Conservation (phyloP, 2,329 filamentous ascomycete genomes). For the Paraconiothyrium brasiliense region DNA sequence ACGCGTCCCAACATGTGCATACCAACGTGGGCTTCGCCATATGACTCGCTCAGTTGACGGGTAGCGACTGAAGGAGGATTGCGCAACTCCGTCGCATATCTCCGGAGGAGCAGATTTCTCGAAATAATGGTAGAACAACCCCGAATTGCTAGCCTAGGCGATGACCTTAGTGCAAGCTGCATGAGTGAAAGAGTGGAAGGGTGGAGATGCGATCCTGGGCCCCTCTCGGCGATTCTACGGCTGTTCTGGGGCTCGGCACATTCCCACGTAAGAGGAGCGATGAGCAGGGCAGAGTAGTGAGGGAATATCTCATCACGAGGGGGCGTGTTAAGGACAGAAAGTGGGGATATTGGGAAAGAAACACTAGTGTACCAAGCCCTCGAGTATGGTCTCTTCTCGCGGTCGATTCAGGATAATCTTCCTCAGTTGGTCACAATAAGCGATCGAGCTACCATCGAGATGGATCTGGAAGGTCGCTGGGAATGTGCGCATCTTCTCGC, state of each 20-base stretch:
- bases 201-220: constrained; percentile 12
- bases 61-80: background rate
- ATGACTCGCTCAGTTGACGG: constrained; percentile 5
- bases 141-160: constrained; percentile 5
- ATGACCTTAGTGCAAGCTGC: constrained; percentile 8
- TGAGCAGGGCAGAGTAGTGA: constrained; percentile 1
- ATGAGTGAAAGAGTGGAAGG: constrained; percentile 13
- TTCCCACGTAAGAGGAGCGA: background rate
- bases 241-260: constrained; percentile 23
- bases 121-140: constrained; percentile 12
- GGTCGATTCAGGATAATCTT: background rate
- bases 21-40: background rate
- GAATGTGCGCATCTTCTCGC: background rate
- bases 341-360: background rate
- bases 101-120: constrained; percentile 9
- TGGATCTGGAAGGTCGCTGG: background rate
- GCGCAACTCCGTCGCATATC: constrained; percentile 7
- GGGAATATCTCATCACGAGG: background rate
- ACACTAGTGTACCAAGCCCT: background rate
- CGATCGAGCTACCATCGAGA: background rate
- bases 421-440: background rate
- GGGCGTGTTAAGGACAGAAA: background rate
- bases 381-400: background rate
- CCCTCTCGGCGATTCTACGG: constrained; percentile 42
- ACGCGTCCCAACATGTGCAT: background rate